Conservation (phyloP, 345 rosid species). For the Citrus cavaleriei region DNA sequence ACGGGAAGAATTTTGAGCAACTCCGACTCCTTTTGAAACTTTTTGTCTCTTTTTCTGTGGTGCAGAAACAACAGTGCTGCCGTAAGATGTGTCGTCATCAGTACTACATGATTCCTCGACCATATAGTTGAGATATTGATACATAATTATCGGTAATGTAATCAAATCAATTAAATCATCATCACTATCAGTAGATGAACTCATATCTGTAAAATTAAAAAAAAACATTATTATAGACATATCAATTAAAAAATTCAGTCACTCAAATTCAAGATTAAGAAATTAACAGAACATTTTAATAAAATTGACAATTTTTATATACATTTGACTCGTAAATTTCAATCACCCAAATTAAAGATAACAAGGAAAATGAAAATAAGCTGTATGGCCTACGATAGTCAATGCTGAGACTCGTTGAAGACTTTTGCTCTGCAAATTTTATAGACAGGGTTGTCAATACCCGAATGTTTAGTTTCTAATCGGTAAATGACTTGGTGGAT, state of each 20-base stretch:
- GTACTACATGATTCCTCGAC: background rate
- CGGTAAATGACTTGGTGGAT: background rate
- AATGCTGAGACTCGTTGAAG: background rate
- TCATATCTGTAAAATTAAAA: slow-evolving; percentile 5
- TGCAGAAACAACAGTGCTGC: background rate
- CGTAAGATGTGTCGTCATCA: background rate
- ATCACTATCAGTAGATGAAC: background rate
- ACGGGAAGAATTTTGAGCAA: background rate
- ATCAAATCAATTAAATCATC: background rate
- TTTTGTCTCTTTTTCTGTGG: background rate
- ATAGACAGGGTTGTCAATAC: background rate
- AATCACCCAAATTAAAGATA: background rate
- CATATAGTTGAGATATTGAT: background rate
- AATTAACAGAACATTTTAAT: too few relatives aligned
- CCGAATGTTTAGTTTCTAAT: background rate
- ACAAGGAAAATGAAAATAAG: background rate
- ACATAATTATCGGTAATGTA: background rate
- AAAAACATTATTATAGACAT: background rate
- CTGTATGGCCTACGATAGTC: background rate
- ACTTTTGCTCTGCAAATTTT: background rate
- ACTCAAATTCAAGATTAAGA: background rate
- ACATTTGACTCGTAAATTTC: background rate
- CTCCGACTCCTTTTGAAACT: background rate
- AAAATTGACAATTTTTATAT: too few relatives aligned
- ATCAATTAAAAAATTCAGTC: background rate